These are phyloP conservation scores for Fomitopsis pinicola DNA, from an alignment of 1,284 basidiomycete species.

Conservation along the genomic window DNA sequence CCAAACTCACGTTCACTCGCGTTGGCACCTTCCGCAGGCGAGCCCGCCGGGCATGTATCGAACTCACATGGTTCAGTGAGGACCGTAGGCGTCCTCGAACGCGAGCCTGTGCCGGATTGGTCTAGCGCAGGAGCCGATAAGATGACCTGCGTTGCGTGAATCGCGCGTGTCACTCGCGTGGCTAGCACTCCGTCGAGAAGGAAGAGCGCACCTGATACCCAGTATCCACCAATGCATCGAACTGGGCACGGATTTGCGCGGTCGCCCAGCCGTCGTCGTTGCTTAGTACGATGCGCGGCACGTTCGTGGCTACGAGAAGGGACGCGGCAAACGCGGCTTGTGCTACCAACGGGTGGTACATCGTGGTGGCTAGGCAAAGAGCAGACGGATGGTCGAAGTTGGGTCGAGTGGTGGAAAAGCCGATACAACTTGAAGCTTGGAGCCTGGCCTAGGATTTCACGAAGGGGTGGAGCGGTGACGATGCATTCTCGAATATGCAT, in stretches of 20 bases:
- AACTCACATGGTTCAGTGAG: conserved; percentile 35
- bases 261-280: conserved; percentile 40
- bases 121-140: conserved; percentile 40
- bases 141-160: conserved; percentile 27
- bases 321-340: neutral
- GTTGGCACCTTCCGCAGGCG: conserved; percentile 39
- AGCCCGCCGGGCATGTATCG: conserved; percentile 35
- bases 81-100: conserved; percentile 18
- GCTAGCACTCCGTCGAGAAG: neutral
- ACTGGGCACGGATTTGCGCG: conserved; percentile 37
- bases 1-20: conserved; percentile 34
- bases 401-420: neutral
- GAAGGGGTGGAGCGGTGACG: no score
- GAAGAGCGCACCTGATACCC: conserved; percentile 29
- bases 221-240: conserved; percentile 29
- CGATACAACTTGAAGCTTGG: no score
- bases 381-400: neutral
- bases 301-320: neutral
- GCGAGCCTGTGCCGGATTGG: conserved; percentile 39
- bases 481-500: no score
- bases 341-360: neutral
- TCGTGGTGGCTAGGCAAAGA: neutral
- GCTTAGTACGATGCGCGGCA: conserved; percentile 22
- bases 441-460: no score
- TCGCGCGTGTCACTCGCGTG: neutral